A percentile compares a stretch with the other conserved stretches of the same genome.
phyloP scores from a whole-genome alignment of 192 early-diverging fungal genomes.

The Mortierella antarctica region DNA sequence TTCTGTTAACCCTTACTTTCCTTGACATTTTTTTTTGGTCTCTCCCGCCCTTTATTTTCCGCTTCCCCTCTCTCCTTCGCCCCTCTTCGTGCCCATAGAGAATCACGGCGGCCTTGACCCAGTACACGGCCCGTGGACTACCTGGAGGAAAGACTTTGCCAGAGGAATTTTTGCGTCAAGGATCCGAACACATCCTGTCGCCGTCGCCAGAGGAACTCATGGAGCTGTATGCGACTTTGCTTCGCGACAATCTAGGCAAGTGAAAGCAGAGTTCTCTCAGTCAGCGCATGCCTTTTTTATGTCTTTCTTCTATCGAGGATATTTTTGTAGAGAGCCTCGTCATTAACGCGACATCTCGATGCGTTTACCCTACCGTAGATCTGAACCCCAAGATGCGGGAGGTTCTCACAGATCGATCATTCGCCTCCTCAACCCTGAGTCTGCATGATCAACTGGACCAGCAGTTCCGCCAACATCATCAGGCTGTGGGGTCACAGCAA shows the following conservation, averaged over 20 bases:
- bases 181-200: conserved; percentile 29
- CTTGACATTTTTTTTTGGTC: neutral
- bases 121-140: conserved; percentile 40
- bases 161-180: conserved; percentile 43
- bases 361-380: conserved; percentile 12
- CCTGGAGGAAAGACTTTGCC: conserved; percentile 39
- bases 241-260: conserved; percentile 49
- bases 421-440: conserved; percentile 32
- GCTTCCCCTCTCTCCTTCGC: neutral
- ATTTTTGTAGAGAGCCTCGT: neutral
- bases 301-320: neutral
- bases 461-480: conserved; percentile 31
- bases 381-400: conserved; percentile 48
- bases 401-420: conserved; percentile 48
- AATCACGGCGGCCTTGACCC: conserved; percentile 42
- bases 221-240: conserved; percentile 45
- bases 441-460: conserved; percentile 31
- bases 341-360: neutral
- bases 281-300: neutral
- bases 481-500: conserved; percentile 20
- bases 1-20: neutral
- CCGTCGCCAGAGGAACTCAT: conserved; percentile 53
- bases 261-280: neutral
- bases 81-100: conserved; percentile 21
- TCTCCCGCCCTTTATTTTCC: neutral